Base-by-base conservation (phyloP, 2,329 filamentous ascomycete genomes). In the Diplocarpon rosae region DNA sequence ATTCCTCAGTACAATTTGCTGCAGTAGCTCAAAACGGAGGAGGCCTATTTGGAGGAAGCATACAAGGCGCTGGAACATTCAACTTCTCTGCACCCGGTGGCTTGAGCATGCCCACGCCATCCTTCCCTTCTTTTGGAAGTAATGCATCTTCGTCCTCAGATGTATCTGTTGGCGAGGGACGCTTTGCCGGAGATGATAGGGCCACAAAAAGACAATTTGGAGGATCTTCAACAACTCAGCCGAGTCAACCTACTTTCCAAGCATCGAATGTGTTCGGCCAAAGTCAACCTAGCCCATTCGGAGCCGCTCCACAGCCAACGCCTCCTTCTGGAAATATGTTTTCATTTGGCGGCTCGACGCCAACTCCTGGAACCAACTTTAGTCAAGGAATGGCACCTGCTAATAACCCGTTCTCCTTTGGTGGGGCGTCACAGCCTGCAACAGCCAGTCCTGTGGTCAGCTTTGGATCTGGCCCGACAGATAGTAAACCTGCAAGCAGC, bases 31-130 rank as follows among this genome's bases (percentile, higher is more conserved):
- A 43, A 49, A 44, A 36, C 28, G 42, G 43, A 3, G 51, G 49
- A 28, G 56, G 55, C 17, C 43, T 60, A 1, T 62, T 62, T 48
- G 58, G 58, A 31, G 57, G 57, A 24, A 49, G 47, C 37, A 45
- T 57, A 39, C 52, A 53, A 47, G 52, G 53, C 17, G 27, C 51
- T 17, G 48, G 50, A 36, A 39, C 51, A 15, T 61, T 61, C 45
- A 48, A 54, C 36, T 62, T 62, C 35, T 41, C 56, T 17, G 50
- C 53, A 28, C 49, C 52, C 13, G 43, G 32, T 14, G 50, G 43
- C 38, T 41, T 45, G 41, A 38, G 12, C 28, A 38, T 55, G 50
- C 44, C 44, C 35, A 36, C 47, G 28, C 40, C 47, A 15, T 35
- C 15, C 14, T 35, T 35, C 15, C 11, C 11, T n/a, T 44, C 35